Evolutionary conservation across 2,329 filamentous ascomycete genomes (phyloP), one percentile per base, ranked within the genome.

Genomic region (Delphinella strobiligena): DNA sequence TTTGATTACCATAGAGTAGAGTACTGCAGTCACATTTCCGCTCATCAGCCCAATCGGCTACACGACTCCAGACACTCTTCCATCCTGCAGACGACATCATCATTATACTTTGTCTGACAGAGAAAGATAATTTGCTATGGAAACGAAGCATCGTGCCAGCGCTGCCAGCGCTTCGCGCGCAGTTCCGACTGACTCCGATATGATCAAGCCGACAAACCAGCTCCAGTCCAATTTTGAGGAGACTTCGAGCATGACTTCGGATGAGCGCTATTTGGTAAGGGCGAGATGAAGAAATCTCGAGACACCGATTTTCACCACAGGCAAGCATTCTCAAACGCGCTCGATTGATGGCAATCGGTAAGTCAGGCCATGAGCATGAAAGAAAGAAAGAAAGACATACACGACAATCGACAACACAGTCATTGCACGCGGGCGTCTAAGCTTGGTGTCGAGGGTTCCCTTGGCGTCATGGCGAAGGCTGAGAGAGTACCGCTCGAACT

Each of bases 401-500:
- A 37, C 19, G 17, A 35, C 32, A 30, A 27, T 16, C 36, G 33
- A 34, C 36, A 42, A 47, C 43, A 46, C 30, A 52, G 53, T 58
- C 55, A 58, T 56, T 49, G 56, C 55, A 56, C 54, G 55, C 56
- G 54, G 55, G 56, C 57, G 54, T 51, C 52, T 47, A 36, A 24
- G 33, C 32, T 31, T 33, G 36, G 11, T 35, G 30, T 14, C 17
- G 31, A 41, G 38, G 29, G 5, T 35, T 31, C 15, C 33, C 40
- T 31, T 24, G 31, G 37, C 43, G 44, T 45, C 47, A 45, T 43
- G 43, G 40, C 39, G 45, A 41, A 42, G 54, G 51, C 55, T 60
- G 56, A 60, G 56, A 60, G 55, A 45, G 54, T 43, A 59, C 56
- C 54, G 54, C 55, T 52, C 47, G 52, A 59, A 58, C 55, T 59